Conservation (phyloP, 2,329 filamentous ascomycete genomes). For the Colletotrichum somersetense region DNA sequence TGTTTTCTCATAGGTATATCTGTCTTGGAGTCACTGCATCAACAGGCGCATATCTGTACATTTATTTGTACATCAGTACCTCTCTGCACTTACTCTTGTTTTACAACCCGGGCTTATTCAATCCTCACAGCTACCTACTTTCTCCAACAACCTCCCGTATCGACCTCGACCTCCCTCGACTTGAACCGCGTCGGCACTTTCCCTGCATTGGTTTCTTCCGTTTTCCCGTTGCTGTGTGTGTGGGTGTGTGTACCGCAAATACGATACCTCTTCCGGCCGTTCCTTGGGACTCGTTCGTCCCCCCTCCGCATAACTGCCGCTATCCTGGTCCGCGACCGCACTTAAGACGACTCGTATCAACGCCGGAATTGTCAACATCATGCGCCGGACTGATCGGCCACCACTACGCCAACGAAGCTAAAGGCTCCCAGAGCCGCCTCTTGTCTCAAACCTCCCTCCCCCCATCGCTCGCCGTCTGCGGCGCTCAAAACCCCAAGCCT, state of each 20-base stretch:
- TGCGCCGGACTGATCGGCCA: slow-evolving; percentile 38
- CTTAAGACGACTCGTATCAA: slow-evolving; percentile 27
- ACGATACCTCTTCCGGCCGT: not conserved
- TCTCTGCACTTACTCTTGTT: too few relatives aligned
- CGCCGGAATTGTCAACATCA: slow-evolving; percentile 36
- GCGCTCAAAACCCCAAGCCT: slow-evolving; percentile 5
- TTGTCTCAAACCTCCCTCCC: slow-evolving; percentile 12
- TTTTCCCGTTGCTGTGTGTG: not conserved
- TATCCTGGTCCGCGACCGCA: slow-evolving; percentile 35
- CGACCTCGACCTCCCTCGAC: not conserved
- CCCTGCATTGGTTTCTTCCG: not conserved
- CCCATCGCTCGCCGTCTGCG: not conserved
- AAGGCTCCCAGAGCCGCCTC: slow-evolving; percentile 9
- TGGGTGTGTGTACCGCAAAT: not conserved
- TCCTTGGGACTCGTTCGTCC: not conserved
- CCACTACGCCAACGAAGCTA: slow-evolving; percentile 2
- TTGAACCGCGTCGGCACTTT: not conserved
- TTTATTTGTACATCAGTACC: too few relatives aligned
- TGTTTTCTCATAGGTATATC: not conserved
- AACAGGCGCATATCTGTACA: not conserved
- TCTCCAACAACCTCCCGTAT: not conserved
- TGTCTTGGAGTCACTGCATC: not conserved
- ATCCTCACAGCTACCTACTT: not conserved
- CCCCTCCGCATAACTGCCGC: slow-evolving; percentile 22
- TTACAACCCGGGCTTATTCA: not conserved